phyloP scores from a whole-genome alignment of 1,284 basidiomycete genomes.

The Heterobasidion irregulare region DNA sequence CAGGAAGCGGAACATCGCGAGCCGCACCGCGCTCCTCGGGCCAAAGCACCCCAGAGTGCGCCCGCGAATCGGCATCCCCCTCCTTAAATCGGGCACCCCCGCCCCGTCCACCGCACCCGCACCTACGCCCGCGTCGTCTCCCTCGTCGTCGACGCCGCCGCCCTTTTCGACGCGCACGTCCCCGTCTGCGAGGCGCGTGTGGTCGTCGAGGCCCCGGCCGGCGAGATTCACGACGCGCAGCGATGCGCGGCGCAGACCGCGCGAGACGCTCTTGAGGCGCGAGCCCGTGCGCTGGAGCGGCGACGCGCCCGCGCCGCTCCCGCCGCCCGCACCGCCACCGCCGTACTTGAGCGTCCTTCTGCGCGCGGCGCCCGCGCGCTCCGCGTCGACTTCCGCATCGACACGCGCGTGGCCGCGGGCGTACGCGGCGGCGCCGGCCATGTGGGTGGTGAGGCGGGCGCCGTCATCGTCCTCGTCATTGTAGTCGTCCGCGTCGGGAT shows the following conservation, averaged over 20 bases:
- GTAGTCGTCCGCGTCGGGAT: constrained; percentile 18
- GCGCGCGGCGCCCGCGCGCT: constrained; percentile 25
- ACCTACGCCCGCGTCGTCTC: constrained; percentile 2
- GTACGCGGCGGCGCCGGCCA: constrained; percentile 26
- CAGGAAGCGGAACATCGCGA: constrained; percentile 59
- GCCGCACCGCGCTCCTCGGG: constrained; percentile 55
- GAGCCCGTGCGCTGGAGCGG: constrained; percentile 51
- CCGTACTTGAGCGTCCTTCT: constrained; percentile 39
- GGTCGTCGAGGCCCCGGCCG: constrained; percentile 51
- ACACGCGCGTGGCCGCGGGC: constrained; percentile 18
- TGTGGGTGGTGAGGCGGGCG: constrained; percentile 43
- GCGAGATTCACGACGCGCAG: constrained; percentile 80
- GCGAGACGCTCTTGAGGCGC: constrained; percentile 48
- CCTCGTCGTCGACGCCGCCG: constrained; percentile 15
- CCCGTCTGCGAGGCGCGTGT: constrained; percentile 41
- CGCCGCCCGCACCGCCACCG: not conserved
- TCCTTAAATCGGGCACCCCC: constrained; percentile 37
- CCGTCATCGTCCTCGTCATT: constrained; percentile 41
- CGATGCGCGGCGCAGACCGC: constrained; percentile 62
- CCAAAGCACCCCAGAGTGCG: constrained; percentile 76
- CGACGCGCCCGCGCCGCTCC: constrained; percentile 32
- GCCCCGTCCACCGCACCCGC: constrained; percentile 21
- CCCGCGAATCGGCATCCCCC: constrained; percentile 59
- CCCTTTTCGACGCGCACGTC: constrained; percentile 5
- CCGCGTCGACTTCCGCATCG: constrained; percentile 18